Base-by-base conservation (phyloP, 305 asterid genomes). In the Ajuga reptans region DNA sequence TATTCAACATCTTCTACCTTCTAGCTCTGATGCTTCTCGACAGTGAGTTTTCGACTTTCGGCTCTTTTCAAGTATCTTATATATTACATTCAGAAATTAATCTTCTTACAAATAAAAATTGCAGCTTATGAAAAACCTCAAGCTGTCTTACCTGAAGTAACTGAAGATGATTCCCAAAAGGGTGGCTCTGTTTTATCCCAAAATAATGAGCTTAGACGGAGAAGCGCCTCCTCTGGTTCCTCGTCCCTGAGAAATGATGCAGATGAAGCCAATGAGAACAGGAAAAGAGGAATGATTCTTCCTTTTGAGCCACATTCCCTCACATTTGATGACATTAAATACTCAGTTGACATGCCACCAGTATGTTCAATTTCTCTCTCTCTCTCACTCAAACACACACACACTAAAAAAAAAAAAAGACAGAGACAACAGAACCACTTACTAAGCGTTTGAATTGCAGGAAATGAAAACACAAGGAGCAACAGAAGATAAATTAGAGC, bases 311-410 rank as follows among this genome's bases (percentile, higher is more conserved):
- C 95, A 11, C 95, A 85, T 53, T 81, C 84, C 56, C 75, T 89
- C 45, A 80, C 90, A 4, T 87, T 89, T 70, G 86, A 85, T 62
- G 79, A 89, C 16, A 7, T 89, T 29, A 76, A 61, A 72, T 89
- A 89, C 14, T 84, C 90, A 0, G 90, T 89, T 4, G 94, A 89
- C 78, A 89, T 89, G 94, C 96, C 96, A 29, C 64, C 72, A 55
- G 95, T 87, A 74, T 61, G 81, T 75, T 17, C 14, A 34, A 45
- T 36, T 18, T 17, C n/a, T 16, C 37, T 17, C 15, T 60, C 36
- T 31, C 36, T 31, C 36, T 31, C 36, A 1, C 36, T 31, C 36
- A 21, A 1, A 21, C 27, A 21, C 27, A 1, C 27, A 21, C 27
- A 21, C 27, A 21, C 27, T 0, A 1, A 21, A 21, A 21, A 21